Conservation (phyloP, 345 rosid species). For the Gynandropsis gynandra region DNA sequence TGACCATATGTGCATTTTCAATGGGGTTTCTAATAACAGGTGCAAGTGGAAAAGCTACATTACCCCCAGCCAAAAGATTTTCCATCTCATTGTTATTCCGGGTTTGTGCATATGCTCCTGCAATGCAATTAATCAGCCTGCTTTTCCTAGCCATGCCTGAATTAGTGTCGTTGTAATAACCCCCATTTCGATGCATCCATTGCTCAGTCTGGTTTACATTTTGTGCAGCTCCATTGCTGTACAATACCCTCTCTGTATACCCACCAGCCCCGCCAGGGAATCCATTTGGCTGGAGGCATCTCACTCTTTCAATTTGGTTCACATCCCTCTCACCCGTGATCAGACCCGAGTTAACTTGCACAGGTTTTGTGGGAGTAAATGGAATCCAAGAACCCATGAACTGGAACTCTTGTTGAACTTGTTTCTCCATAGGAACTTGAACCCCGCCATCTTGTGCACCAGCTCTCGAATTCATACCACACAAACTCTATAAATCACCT, state of each 20-base stretch:
- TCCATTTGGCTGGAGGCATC: constrained; percentile 30
- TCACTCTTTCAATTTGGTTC: constrained; percentile 18
- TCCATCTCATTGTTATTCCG: constrained; percentile 16
- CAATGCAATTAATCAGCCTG: constrained; percentile 28
- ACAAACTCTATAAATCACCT: constrained; percentile 2
- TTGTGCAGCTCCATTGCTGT: constrained; percentile 19
- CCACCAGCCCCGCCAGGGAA: constrained; percentile 21
- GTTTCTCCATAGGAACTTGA: constrained; percentile 27
- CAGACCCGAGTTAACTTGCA: constrained; percentile 24
- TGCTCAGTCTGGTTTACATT: constrained; percentile 22
- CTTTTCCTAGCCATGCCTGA: constrained; percentile 15
- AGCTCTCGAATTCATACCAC: constrained; percentile 30
- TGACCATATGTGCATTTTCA: constrained; percentile 10
- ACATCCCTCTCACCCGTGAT: constrained; percentile 20
- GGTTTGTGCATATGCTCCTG: constrained; percentile 24
- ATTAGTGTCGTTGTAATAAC: constrained; percentile 13
- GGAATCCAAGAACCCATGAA: constrained; percentile 42
- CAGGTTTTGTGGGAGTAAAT: constrained; percentile 34
- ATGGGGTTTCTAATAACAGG: constrained; percentile 14
- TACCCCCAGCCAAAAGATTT: constrained; percentile 18
- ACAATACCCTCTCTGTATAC: constrained; percentile 15
- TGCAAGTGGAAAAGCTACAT: constrained; percentile 23
- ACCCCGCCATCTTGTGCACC: constrained; percentile 28
- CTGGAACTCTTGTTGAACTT: constrained; percentile 22
- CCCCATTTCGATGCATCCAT: constrained; percentile 18